Base-by-base conservation (phyloP, 305 asterid genomes). In the Ilex paraguariensis region DNA sequence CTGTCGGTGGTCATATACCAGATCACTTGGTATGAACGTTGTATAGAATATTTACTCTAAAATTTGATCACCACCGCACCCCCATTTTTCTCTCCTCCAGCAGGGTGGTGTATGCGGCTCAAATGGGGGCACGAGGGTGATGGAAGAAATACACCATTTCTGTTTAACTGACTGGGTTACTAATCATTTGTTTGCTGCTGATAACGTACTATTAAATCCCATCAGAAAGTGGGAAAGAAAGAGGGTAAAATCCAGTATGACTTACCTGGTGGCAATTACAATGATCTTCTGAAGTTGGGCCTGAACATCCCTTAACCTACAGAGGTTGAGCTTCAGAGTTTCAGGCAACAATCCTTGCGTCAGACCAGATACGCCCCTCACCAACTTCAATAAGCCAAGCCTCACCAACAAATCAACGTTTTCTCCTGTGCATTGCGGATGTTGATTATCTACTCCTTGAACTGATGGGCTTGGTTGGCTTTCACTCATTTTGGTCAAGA, bases 221-320 rank as follows among this genome's bases (percentile, higher is more conserved):
- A 50, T 51, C 32, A 56, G 55, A 28, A 55, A 16, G 31, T 49
- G 31, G 39, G 48, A 54, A 28, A 10, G 16, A 60, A 60, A 3
- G 52, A 31, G 42, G 9, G 42, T 5, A 3, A 36, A 36, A 4
- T 36, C n/a, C 28, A 6, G 11, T 13, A 33, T 21, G 59, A 71
- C 70, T 3, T 57, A 90, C 98, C 98, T 90, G 17, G 97, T 86
- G 33, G 95, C 90, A 16, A 84, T 79, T 57, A 93, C 97, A 13
- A 88, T 78, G 59, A 87, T 84, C 82, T 90, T 93, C 82, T 93
- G 99, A 68, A 87, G 68, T 74, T 71, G 84, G 42, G 97, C 87
- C 66, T 93, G 99, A 63, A 86, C 74, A 11, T 71, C 66, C 81
- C 97, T 81, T 65, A 90, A 66, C 71, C 96, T 71, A 33, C 67